Evolutionary conservation across 495 filamentous ascomycete genomes (phyloP), one percentile per base, ranked within the genome.

Genomic region (Pyrenula massariospora): DNA sequence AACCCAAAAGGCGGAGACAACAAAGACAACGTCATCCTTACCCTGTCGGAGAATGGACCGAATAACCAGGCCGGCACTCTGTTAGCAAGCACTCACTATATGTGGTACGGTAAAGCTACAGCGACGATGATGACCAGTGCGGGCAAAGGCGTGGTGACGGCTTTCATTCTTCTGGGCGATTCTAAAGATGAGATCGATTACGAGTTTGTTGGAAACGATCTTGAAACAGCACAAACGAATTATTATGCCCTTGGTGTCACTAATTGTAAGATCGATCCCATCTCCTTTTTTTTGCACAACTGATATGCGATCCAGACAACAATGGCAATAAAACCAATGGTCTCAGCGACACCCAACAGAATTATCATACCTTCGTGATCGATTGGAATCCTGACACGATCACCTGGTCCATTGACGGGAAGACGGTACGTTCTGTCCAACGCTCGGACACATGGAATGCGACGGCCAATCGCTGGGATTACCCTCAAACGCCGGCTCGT

Each of bases 161-260:
- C 91, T 12, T 98, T 98, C 68, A 97, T 98, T 67, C 74, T 97
- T 60, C 79, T 96, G 62, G 86, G 84, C 25, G 93, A 97, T 66
- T 87, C 93, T 63, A 95, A 96, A 74, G 93, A 98, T 65, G 93
- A 98, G 69, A 95, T 98, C 65, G 93, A 98, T 69, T 96, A 87
- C 66, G 93, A 98, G 73, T 98, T 83, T 66, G 82, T 98, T 55
- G 93, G 93, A 56, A 78, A 79, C 51, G 87, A 96, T 61, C 69
- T 96, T 65, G 63, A 75, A 20, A 77, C 77, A 53, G 87, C 85
- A 20, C 91, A 98, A 76, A 90, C 89, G 64, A 98, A 98, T 75
- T 98, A 80, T 77, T 98, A 97, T 73, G 96, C 84, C 74, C 93
- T 97, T 70, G 93, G 94, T 59, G 85, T 96, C 61, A 82, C 89